phyloP scores from a whole-genome alignment of 2,329 filamentous ascomycete genomes.

The Fusarium domesticum region DNA sequence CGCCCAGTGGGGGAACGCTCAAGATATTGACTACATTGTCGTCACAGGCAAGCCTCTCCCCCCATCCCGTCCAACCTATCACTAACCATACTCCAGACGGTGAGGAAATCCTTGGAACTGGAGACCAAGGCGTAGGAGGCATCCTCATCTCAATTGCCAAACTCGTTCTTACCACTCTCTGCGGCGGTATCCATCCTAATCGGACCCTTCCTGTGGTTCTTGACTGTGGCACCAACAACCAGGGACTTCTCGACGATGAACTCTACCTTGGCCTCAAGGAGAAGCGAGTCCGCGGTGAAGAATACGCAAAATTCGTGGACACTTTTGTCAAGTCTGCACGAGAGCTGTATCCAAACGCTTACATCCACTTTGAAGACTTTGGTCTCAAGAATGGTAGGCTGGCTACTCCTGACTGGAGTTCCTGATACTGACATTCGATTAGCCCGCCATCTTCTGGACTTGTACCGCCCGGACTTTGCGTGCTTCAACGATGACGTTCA shows the following conservation, averaged over 20 bases:
- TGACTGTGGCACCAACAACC: constrained; percentile 83
- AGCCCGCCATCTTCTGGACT: constrained; percentile 72
- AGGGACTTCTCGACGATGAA: constrained; percentile 69
- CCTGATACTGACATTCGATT: background rate
- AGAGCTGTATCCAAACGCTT: constrained; percentile 72
- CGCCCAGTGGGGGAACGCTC: constrained; percentile 62
- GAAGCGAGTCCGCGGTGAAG: constrained; percentile 62
- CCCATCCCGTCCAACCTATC: fast-evolving
- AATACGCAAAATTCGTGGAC: constrained; percentile 76
- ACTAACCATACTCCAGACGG: constrained; percentile 40
- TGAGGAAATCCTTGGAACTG: constrained; percentile 79
- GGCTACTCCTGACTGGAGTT: fast-evolving
- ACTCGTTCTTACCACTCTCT: constrained; percentile 76
- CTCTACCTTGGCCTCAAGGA: constrained; percentile 75
- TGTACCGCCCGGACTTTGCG: constrained; percentile 68
- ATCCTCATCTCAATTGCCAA: constrained; percentile 85
- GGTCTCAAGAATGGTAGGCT: constrained; percentile 64
- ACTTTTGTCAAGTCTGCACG: constrained; percentile 67
- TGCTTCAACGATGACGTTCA: constrained; percentile 94
- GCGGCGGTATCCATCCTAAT: constrained; percentile 80
- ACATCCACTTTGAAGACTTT: constrained; percentile 90
- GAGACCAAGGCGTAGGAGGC: constrained; percentile 82
- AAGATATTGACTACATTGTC: constrained; percentile 85
- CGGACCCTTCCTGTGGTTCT: constrained; percentile 77
- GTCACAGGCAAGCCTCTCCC: constrained; percentile 61